These are phyloP conservation scores for Neonectria hederae DNA, from an alignment of 2,329 filamentous ascomycete genomes.

Conservation along the genomic window DNA sequence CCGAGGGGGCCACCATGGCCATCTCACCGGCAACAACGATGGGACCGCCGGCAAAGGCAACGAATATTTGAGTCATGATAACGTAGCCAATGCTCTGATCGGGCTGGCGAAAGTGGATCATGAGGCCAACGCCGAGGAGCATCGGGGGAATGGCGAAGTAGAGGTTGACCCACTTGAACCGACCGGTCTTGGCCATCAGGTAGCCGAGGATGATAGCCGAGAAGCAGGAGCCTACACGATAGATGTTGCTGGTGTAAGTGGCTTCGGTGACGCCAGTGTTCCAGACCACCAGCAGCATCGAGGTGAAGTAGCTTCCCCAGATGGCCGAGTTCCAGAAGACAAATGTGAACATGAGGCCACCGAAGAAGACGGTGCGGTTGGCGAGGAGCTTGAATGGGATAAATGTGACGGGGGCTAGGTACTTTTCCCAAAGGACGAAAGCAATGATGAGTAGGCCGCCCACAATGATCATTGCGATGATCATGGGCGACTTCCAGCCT, in stretches of 20 bases:
- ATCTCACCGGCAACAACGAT: conserved; percentile 69
- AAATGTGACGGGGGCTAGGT: conserved; percentile 64
- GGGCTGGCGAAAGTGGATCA: conserved; percentile 68
- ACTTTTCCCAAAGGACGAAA: conserved; percentile 68
- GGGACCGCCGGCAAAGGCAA: conserved; percentile 68
- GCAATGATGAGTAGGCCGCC: conserved; percentile 65
- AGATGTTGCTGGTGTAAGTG: conserved; percentile 53
- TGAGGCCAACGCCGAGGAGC: conserved; percentile 64
- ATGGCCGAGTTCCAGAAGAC: conserved; percentile 49
- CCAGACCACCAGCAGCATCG: conserved; percentile 53
- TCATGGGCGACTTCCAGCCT: conserved; percentile 59
- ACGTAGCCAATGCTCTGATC: conserved; percentile 61
- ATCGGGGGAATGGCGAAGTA: conserved; percentile 63
- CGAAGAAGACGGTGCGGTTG: conserved; percentile 52
- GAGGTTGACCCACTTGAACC: conserved; percentile 62
- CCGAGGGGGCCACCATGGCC: conserved; percentile 67
- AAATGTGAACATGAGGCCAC: conserved; percentile 49
- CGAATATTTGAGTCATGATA: conserved; percentile 69
- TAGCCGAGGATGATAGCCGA: conserved; percentile 39
- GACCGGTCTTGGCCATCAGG: conserved; percentile 56
- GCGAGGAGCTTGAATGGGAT: conserved; percentile 53
- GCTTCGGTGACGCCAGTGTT: conserved; percentile 47
- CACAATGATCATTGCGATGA: conserved; percentile 65
- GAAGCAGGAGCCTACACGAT: conserved; percentile 50
- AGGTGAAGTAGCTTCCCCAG: conserved; percentile 53